A percentile compares a stretch with the other conserved stretches of the same genome.
Conservation (phyloP, 2,329 filamentous ascomycete genomes). For the Paracorniculantispora psalliotae region DNA sequence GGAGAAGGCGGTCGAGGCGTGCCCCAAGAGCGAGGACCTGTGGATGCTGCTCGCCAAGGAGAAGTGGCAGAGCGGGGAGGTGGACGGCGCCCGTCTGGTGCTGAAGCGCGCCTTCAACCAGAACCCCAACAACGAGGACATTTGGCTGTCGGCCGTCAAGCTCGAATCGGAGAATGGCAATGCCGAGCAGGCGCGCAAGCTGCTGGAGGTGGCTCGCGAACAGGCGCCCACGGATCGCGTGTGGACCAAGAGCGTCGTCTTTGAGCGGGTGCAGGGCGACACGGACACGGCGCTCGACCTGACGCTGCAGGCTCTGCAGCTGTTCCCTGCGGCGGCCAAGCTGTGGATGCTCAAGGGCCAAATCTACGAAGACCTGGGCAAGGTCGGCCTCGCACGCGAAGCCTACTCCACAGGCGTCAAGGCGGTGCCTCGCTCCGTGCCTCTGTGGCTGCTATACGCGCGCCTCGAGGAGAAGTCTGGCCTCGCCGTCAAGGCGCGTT, state of each 20-base stretch:
- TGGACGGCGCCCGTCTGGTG: slow-evolving; percentile 80
- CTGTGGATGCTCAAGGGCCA: slow-evolving; percentile 99
- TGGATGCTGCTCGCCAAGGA: slow-evolving; percentile 97
- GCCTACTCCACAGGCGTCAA: slow-evolving; percentile 86
- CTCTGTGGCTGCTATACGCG: slow-evolving; percentile 84
- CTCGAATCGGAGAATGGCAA: slow-evolving; percentile 88
- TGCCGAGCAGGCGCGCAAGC: slow-evolving; percentile 72
- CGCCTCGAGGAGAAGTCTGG: slow-evolving; percentile 83
- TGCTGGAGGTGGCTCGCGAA: slow-evolving; percentile 76
- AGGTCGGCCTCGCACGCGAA: slow-evolving; percentile 79
- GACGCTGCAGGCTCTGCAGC: slow-evolving; percentile 76
- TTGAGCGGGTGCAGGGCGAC: slow-evolving; percentile 80
- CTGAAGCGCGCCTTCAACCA: slow-evolving; percentile 88
- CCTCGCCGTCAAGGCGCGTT: slow-evolving; percentile 84
- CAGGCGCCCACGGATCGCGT: slow-evolving; percentile 93
- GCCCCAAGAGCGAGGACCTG: slow-evolving; percentile 81
- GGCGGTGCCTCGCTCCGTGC: slow-evolving; percentile 75
- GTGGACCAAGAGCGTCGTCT: slow-evolving; percentile 93
- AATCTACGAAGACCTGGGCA: slow-evolving; percentile 82
- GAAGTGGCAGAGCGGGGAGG: slow-evolving; percentile 83
- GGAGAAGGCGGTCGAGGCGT: slow-evolving; percentile 90
- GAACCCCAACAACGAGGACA: slow-evolving; percentile 95
- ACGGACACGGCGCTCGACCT: slow-evolving; percentile 79
- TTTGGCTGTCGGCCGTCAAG: slow-evolving; percentile 94
- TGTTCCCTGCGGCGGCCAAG: slow-evolving; percentile 81